phyloP scores from a whole-genome alignment of 176 grass and related monocot genomes.

The Echinochloa phyllopogon region DNA sequence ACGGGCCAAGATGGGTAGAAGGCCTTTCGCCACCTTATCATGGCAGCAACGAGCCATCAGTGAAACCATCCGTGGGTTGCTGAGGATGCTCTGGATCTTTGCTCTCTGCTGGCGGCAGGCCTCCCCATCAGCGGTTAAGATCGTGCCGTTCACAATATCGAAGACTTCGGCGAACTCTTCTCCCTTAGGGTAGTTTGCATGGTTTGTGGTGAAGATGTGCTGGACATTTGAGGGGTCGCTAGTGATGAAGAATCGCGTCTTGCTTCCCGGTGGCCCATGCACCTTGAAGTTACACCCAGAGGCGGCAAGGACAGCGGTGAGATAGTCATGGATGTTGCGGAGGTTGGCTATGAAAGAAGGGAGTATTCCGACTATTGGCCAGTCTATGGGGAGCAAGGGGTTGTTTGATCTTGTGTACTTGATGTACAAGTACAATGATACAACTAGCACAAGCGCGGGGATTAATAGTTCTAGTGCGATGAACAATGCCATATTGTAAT shows the following conservation, averaged over 20 bases:
- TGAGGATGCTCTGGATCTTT: slow-evolving; percentile 5
- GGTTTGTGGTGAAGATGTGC: slow-evolving; percentile 46
- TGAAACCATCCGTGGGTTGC: background rate
- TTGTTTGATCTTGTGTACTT: background rate
- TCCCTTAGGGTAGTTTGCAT: slow-evolving; percentile 47
- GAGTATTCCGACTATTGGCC: background rate
- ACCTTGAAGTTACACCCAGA: background rate
- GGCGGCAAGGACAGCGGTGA: background rate
- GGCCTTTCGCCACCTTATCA: background rate
- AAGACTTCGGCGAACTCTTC: slow-evolving; percentile 36
- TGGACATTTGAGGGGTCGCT: slow-evolving; percentile 41
- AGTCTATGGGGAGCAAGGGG: background rate
- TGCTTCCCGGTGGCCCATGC: background rate
- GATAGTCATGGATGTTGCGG: background rate
- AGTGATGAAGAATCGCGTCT: background rate
- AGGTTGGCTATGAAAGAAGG: background rate
- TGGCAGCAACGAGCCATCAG: background rate
- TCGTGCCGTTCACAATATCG: slow-evolving; percentile 30
- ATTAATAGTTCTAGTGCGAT: background rate
- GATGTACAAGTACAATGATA: background rate
- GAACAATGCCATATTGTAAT: background rate
- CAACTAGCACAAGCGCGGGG: background rate
- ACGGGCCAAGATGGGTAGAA: background rate
- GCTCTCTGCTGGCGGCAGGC: slow-evolving; percentile 22
- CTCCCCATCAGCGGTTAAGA: slow-evolving; percentile 46